Percentiles rank a stretch among this genome's conserved stretches.
Evolutionary conservation across 495 filamentous ascomycete species (phyloP).

Genomic region (Bathelium albidoporum): DNA sequence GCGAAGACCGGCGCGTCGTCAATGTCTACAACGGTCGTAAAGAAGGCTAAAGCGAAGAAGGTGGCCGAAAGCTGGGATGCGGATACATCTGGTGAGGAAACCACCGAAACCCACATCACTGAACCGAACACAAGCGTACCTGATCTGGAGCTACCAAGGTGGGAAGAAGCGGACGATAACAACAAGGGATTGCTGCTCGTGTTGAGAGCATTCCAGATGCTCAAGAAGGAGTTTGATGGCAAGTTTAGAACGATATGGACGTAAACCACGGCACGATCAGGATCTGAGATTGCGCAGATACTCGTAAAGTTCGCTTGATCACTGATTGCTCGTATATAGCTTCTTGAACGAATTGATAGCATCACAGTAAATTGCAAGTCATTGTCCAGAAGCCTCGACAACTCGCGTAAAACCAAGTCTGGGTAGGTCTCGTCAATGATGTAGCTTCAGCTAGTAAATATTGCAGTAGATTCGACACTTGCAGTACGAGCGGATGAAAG

Average conservation of each 20-base stretch:
- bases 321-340: too few species aligned
- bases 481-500: too few species aligned
- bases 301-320: not conserved
- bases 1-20: not conserved
- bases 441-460: too few species aligned
- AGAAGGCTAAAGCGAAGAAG: conserved; percentile 21
- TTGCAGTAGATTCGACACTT: too few species aligned
- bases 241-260: conserved; percentile 54
- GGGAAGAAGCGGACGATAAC: conserved; percentile 19
- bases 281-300: not conserved
- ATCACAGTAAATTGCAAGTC: too few species aligned
- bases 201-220: conserved; percentile 42
- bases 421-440: too few species aligned
- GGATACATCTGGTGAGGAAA: conserved; percentile 21
- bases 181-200: conserved; percentile 45
- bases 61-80: conserved; percentile 21
- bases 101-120: too few species aligned
- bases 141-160: conserved; percentile 23
- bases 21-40: conserved; percentile 3
- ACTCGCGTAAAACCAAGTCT: too few species aligned
- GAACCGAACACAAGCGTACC: conserved; percentile 26
- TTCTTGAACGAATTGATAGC: too few species aligned
- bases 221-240: conserved; percentile 51
- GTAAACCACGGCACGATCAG: conserved; percentile 8
- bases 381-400: too few species aligned